phyloP scores from a whole-genome alignment of 129 eudicot species.

The Scalesia atractyloides region DNA sequence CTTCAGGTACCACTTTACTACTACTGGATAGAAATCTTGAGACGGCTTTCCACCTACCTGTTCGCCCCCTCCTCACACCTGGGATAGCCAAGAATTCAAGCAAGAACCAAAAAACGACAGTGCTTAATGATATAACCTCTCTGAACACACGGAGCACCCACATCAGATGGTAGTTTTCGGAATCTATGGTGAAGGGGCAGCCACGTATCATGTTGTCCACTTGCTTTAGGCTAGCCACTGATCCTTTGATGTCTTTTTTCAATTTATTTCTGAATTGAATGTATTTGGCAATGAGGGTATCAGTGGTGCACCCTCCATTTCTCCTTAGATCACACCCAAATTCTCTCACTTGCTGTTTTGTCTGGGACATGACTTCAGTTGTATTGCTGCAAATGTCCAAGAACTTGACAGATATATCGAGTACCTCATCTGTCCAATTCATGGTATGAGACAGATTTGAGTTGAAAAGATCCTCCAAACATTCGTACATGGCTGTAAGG shows the following conservation, averaged over 20 bases:
- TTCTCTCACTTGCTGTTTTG: slow-evolving; percentile 22
- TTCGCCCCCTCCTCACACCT: slow-evolving; percentile 12
- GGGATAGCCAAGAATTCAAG: slow-evolving; percentile 25
- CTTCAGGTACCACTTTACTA: slow-evolving; percentile 26
- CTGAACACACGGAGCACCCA: slow-evolving; percentile 26
- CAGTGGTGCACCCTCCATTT: slow-evolving; percentile 21
- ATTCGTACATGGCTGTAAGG: slow-evolving; percentile 33
- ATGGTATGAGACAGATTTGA: slow-evolving; percentile 25
- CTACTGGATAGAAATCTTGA: slow-evolving; percentile 30
- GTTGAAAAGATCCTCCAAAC: slow-evolving; percentile 36
- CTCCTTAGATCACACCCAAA: slow-evolving; percentile 30
- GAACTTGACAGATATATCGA: slow-evolving; percentile 35
- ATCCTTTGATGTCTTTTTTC: slow-evolving; percentile 25
- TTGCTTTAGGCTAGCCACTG: slow-evolving; percentile 19
- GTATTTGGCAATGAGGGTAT: slow-evolving; percentile 28
- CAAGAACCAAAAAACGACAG: slow-evolving; percentile 17
- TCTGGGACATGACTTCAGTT: slow-evolving; percentile 27
- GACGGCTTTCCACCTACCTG: slow-evolving; percentile 15
- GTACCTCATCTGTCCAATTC: slow-evolving; percentile 29
- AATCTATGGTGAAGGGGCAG: neutral
- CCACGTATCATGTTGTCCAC: slow-evolving; percentile 9
- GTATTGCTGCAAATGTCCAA: slow-evolving; percentile 34
- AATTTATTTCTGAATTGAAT: slow-evolving; percentile 30
- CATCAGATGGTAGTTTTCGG: slow-evolving; percentile 16
- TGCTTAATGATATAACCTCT: slow-evolving; percentile 30